Evolutionary conservation across 768 basidiomycete genomes (phyloP), one percentile per base, ranked within the genome.

Genomic region (Grammothele lineata): DNA sequence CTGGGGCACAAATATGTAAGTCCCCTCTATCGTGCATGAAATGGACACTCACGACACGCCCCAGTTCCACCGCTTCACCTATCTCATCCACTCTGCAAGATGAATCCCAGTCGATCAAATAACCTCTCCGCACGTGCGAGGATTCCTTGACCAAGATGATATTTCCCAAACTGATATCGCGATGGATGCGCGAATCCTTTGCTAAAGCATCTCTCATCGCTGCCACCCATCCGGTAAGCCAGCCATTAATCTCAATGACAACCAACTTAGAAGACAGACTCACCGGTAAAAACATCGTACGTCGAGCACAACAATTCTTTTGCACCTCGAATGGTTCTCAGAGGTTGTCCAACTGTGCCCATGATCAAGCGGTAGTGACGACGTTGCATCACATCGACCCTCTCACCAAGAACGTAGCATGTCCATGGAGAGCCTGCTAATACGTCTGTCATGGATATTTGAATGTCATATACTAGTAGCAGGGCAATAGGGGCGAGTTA

Each of bases 101-200:
- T 3, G 34, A 25, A 15, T 50, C 48, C 48, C 48, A 50, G 22
- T 50, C 48, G 17, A 50, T 40, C 15, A 50, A 43, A 19, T 26
- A 40, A n/a, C 46, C 46, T 17, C n/a, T 24, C 1, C 38, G 30
- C 19, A 21, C 32, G 7, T 40, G 32, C 3, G 22, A 10, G 9
- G 30, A 9, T 17, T 41, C 40, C 14, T 27, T 22, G 23, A 47
- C 46, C 7, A 47, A 40, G 7, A 47, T 35, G 34, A 47, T 41
- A 40, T 47, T 47, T 4, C 33, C 33, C 2, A 26, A 5, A 25
- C 46, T 47, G 23, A 50, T 50, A 37, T 43, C 48, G 9, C 48
- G 23, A 23, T 43, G 42, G 15, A 50, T 4, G 8, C 43, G 35
- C 7, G 35, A 24, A 15, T 38, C 45, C 17, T 39, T 38, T 15